Conservation (phyloP, 2,329 filamentous ascomycete species). For the Phoma sp. region DNA sequence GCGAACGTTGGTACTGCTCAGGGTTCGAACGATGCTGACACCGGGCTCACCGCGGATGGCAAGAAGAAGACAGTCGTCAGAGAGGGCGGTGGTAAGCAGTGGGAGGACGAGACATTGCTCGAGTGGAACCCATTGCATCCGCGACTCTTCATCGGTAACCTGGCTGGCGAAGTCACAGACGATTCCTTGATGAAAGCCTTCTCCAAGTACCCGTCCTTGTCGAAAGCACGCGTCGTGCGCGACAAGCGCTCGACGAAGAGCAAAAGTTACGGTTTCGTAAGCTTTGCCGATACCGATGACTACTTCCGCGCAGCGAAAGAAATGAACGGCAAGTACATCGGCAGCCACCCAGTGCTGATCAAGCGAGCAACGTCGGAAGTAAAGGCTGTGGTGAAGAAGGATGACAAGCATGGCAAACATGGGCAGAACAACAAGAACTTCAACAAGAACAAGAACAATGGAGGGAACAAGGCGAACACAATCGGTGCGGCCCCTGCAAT, state of each 20-base stretch:
- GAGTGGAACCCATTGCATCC: constrained; percentile 97
- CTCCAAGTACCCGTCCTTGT: constrained; percentile 81
- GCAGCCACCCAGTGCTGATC: constrained; percentile 89
- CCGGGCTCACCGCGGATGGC: constrained; percentile 57
- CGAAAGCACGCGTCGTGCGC: constrained; percentile 90
- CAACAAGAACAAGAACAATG: constrained; percentile 58
- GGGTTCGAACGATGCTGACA: constrained; percentile 52
- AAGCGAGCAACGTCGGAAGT: constrained; percentile 92
- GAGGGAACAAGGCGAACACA: constrained; percentile 21
- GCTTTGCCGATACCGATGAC: constrained; percentile 92
- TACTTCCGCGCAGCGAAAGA: constrained; percentile 96
- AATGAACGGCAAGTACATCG: constrained; percentile 99
- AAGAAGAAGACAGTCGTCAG: constrained; percentile 88
- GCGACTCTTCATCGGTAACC: constrained; percentile 93
- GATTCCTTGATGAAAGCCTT: constrained; percentile 96
- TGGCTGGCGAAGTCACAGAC: constrained; percentile 96
- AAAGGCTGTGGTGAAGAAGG: constrained; percentile 69
- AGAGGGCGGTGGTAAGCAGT: constrained; percentile 87
- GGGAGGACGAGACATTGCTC: constrained; percentile 85
- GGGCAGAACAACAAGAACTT: constrained; percentile 53
- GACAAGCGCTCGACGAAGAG: constrained; percentile 97
- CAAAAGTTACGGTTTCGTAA: constrained; percentile 95
- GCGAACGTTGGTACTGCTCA: constrained; percentile 47
- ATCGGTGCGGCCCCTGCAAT: constrained; percentile 17
- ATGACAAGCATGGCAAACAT: constrained; percentile 45